Conservation (phyloP, 495 filamentous ascomycete genomes). For the Hyaloscypha bicolor region DNA sequence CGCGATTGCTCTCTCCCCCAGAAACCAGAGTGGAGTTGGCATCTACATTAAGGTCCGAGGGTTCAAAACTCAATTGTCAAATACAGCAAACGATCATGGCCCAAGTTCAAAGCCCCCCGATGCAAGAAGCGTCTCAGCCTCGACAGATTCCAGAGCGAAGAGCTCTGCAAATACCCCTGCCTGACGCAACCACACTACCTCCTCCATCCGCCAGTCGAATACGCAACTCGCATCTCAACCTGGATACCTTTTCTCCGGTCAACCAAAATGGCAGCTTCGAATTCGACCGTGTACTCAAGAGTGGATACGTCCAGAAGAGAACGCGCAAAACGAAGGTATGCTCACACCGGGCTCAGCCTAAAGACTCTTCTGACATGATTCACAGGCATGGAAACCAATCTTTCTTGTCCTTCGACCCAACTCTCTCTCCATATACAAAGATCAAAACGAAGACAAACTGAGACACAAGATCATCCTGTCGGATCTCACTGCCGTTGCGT, state of each 20-base stretch:
- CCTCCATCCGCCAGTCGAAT: conserved; percentile 26
- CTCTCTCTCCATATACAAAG: conserved; percentile 93
- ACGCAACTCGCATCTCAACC: conserved; percentile 55
- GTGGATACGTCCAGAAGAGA: conserved; percentile 80
- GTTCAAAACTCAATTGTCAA: not conserved
- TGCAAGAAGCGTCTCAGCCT: conserved; percentile 26
- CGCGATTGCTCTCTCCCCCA: conserved; percentile 1
- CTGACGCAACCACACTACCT: conserved; percentile 20
- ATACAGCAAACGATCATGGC: conserved; percentile 25
- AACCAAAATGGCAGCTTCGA: conserved; percentile 96
- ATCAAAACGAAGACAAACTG: conserved; percentile 84
- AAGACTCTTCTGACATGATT: conserved; percentile 32
- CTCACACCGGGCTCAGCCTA: not conserved
- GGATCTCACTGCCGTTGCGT: conserved; percentile 87
- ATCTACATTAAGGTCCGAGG: not conserved
- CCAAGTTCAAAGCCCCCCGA: conserved; percentile 20
- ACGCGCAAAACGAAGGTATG: conserved; percentile 90
- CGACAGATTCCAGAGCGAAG: conserved; percentile 29
- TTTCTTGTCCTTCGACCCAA: conserved; percentile 92
- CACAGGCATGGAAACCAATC: conserved; percentile 81
- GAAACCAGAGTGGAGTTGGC: not conserved
- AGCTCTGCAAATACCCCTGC: conserved; percentile 24
- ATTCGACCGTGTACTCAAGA: conserved; percentile 90
- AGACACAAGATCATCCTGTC: conserved; percentile 84
- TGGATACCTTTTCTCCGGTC: conserved; percentile 73